Evolutionary conservation across 2,329 filamentous ascomycete species (phyloP).

Genomic region (Rutstroemia sp.): DNA sequence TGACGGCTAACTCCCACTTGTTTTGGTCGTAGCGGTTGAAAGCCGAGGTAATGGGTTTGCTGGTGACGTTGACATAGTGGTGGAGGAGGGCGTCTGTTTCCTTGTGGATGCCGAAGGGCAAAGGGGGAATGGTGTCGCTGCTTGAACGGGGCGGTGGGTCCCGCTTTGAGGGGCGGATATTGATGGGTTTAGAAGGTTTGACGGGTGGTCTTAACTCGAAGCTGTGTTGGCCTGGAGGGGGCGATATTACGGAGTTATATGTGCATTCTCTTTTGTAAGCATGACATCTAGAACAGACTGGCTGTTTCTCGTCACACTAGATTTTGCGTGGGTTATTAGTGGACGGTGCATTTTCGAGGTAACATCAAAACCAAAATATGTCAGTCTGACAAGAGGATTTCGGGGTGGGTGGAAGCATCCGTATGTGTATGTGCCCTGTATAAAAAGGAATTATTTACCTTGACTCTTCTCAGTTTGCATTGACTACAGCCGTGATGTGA

Average conservation of each 20-base stretch:
- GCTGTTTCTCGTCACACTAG: constrained; percentile 6
- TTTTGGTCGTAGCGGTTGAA: constrained; percentile 1
- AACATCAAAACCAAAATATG: not conserved
- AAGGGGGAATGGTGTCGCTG: not conserved
- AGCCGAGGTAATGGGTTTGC: not conserved
- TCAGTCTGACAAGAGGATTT: not conserved
- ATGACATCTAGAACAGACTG: constrained; percentile 1
- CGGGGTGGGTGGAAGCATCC: not conserved
- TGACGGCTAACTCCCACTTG: constrained; percentile 1
- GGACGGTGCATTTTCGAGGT: not conserved
- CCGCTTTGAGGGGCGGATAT: not conserved
- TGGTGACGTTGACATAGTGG: constrained; percentile 1
- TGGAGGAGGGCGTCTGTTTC: constrained; percentile 1
- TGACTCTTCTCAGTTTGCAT: constrained; percentile 3
- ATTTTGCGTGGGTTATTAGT: not conserved
- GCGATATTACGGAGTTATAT: constrained; percentile 1
- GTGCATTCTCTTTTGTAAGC: constrained; percentile 6
- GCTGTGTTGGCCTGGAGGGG: constrained; percentile 2
- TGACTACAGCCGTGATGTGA: constrained; percentile 7
- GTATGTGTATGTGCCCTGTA: not conserved
- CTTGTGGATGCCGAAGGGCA: not conserved
- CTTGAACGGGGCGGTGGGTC: not conserved
- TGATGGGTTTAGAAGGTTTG: not conserved
- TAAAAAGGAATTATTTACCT: not conserved
- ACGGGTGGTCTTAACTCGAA: not conserved